Evolutionary conservation across 805 yeast genomes (phyloP).

Genomic region (Scheffersomyces lignosus): DNA sequence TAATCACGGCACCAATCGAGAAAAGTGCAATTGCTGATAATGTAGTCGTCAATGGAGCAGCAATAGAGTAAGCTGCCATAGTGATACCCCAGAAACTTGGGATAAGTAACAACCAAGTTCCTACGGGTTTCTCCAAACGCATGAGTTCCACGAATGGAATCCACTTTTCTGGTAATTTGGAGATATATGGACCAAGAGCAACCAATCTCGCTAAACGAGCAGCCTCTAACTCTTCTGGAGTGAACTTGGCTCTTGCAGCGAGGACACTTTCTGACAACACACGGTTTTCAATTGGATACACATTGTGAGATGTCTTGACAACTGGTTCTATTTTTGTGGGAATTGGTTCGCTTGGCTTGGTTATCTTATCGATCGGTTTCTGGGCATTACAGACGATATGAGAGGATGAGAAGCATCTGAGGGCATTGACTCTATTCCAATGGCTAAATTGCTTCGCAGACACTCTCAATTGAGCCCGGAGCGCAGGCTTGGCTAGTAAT

Average conservation of each 20-base stretch:
- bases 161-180: constrained; percentile 66
- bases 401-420: too few species aligned
- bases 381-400: too few species aligned
- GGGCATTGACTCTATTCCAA: too few species aligned
- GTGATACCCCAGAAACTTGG: constrained; percentile 94
- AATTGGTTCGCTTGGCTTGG: constrained; percentile 2
- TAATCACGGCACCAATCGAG: constrained; percentile 80
- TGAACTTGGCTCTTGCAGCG: constrained; percentile 17
- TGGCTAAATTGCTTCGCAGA: too few species aligned
- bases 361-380: too few species aligned
- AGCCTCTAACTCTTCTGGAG: constrained; percentile 45
- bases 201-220: constrained; percentile 54
- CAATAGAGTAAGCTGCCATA: constrained; percentile 75
- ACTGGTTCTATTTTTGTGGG: too few species aligned
- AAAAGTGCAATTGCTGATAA: constrained; percentile 65
- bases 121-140: constrained; percentile 95
- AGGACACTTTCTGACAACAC: not conserved
- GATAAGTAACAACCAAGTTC: constrained; percentile 76
- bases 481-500: too few species aligned
- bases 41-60: constrained; percentile 69
- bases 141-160: constrained; percentile 91
- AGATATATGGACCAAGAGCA: constrained; percentile 47
- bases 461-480: too few species aligned
- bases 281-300: not conserved
- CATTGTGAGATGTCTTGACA: too few species aligned